phyloP scores from a whole-genome alignment of 225 moss, liverwort and hornwort species.

The Physcomitrium patens region DNA sequence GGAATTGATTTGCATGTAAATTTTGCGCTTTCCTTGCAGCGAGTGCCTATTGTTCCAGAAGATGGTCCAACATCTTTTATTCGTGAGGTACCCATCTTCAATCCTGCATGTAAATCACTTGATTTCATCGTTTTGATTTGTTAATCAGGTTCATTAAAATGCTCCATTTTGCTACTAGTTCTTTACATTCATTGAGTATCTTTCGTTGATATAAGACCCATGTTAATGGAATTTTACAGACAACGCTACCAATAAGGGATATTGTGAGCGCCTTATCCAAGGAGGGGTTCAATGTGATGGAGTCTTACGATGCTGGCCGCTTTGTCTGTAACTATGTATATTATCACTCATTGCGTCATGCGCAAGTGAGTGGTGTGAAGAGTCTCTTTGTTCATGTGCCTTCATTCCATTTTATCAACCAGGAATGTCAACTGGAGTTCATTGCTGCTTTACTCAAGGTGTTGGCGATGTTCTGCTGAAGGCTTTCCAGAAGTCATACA shows the following conservation, averaged over 20 bases:
- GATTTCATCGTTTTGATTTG: not conserved
- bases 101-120: conserved; percentile 6
- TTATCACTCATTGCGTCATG: conserved; percentile 78
- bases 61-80: conserved; percentile 69
- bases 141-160: not conserved
- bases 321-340: conserved; percentile 97
- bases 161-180: not conserved
- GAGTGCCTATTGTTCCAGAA: conserved; percentile 64
- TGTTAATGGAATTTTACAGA: conserved; percentile 42
- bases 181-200: not conserved
- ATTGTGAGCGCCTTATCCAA: conserved; percentile 57
- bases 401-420: conserved; percentile 61
- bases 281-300: conserved; percentile 69
- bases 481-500: not conserved
- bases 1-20: not conserved
- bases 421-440: conserved; percentile 75
- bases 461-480: conserved; percentile 53
- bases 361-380: conserved; percentile 58
- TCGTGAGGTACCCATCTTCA: conserved; percentile 49
- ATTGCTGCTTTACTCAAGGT: conserved; percentile 67
- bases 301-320: conserved; percentile 84
- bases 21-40: conserved; percentile 40
- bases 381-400: conserved; percentile 93
- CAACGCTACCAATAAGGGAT: conserved; percentile 55
- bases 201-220: not conserved